Evolutionary conservation across 2,329 filamentous ascomycete genomes (phyloP).

Genomic region (Alternaria sp.): DNA sequence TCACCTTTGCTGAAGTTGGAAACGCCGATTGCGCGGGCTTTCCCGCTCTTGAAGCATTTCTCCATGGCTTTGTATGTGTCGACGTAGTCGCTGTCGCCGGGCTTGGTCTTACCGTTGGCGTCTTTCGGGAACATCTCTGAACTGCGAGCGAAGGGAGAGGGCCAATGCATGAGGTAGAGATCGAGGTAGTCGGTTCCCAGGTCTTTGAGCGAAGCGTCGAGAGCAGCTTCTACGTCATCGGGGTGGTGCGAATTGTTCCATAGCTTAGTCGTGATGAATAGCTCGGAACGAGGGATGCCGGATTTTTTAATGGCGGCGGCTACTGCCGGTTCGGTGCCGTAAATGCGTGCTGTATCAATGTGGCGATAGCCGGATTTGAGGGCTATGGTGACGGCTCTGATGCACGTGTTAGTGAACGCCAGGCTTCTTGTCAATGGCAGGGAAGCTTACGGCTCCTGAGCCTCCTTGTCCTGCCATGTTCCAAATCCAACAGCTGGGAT

Average conservation of each 20-base stretch:
- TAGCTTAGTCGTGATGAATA: constrained; percentile 73
- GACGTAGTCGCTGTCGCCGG: constrained; percentile 38
- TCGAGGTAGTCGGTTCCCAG: constrained; percentile 88
- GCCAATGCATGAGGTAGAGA: constrained; percentile 79
- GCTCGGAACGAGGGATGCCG: constrained; percentile 50
- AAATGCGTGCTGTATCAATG: constrained; percentile 41
- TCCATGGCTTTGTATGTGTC: constrained; percentile 53
- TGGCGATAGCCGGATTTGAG: constrained; percentile 42
- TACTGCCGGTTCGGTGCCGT: constrained; percentile 36
- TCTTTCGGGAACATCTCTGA: constrained; percentile 63
- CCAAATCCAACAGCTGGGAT: constrained; percentile 76
- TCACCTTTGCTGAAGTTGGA: constrained; percentile 46
- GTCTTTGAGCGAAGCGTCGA: constrained; percentile 77
- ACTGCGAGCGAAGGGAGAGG: constrained; percentile 83
- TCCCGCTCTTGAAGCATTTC: constrained; percentile 44
- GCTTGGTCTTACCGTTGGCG: constrained; percentile 37
- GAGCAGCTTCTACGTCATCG: constrained; percentile 70
- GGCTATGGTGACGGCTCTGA: constrained; percentile 50
- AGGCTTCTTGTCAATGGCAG: background rate
- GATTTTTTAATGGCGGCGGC: constrained; percentile 43
- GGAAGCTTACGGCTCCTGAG: constrained; percentile 34
- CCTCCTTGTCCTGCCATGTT: constrained; percentile 44
- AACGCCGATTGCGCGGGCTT: constrained; percentile 43
- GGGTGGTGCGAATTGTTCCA: constrained; percentile 89
- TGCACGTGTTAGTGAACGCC: background rate